Base-by-base conservation (phyloP, 257 asterid species). In the Paulownia fortunei region DNA sequence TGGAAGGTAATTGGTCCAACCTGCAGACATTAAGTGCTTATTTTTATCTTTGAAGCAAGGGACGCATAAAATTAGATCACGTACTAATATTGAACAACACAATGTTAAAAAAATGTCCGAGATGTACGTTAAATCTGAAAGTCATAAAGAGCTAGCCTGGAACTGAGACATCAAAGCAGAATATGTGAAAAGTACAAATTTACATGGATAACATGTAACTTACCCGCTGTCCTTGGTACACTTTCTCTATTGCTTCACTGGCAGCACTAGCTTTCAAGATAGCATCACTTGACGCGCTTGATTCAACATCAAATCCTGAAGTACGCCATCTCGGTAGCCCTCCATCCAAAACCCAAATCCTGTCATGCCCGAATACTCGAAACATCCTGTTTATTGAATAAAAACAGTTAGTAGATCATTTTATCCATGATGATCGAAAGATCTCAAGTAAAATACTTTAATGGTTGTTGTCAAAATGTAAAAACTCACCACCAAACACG, bases 201-300 rank as follows among this genome's bases (percentile, higher is more conserved):
- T 41, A 46, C 39, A 47, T 39, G 21, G 24, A 32, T 42, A 69
- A 62, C 18, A 41, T 15, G 69, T 12, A 75, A 79, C 87, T 61
- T 13, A 87, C 91, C 84, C 82, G 58, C 39, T 81, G 92, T 34
- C 99, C 96, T 80, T 89, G 88, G 81, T 96, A 92, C 39, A 88
- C 97, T 87, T 87, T 87, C 89, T 93, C 97, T 79, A 96, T 93
- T 77, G 99, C 97, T 83, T 93, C 99, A 80, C 94, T 96, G 27
- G 99, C 99, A 79, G 98, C 98, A 81, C 99, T 96, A 75, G 97
- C 98, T 86, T 96, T 96, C 85, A 96, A 83, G 82, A 96, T 96
- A 70, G 92, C 87, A 86, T 93, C 98, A 74, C 98, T 81, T 54
- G 99, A 93, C 8, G 99, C 99, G 81, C 99, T 96, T 69, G 99